Evolutionary conservation across 2,329 filamentous ascomycete genomes (phyloP), one percentile per base, ranked within the genome.

Genomic region (Aspergillus sp.): DNA sequence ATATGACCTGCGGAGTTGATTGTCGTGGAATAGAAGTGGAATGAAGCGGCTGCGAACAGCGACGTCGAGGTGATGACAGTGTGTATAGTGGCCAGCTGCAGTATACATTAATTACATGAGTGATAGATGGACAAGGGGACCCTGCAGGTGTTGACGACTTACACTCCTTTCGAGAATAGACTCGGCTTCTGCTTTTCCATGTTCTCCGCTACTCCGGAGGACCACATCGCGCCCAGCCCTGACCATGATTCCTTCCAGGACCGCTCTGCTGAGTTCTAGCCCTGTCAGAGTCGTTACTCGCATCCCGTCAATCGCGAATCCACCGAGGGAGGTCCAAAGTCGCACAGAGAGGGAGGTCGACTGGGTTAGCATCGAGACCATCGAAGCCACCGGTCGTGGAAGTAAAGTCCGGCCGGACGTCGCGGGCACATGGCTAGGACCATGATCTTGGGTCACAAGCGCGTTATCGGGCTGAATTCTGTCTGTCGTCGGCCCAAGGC

Each of bases 21-120:
- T 5, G 72, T 71, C 8, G 71, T 71, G 20, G 75, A 73, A 20
- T 74, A 76, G 20, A 77, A 61, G 53, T 75, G 73, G 45, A 78
- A 78, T 16, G 73, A 70, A 8, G 74, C 71, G 19, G 75, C 75
- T 2, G 74, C 74, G 46, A 77, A 72, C 58, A 78, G 76, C 2
- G 75, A 77, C 40, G 73, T 72, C 13, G 73, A 75, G 20, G 73
- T 77, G 46, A 78, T 69, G 4, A 73, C 74, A 14, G 66, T 70
- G 61, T 78, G 74, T 32, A 78, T 58, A 9, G 66, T 65, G 38
- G 70, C 71, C 49, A 78, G 63, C 75, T 77, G 19, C 19, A 56
- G 60, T 60, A 52, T 42, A 35, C 24, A 20, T 22, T 22, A 47
- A 46, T 61, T 19, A 62, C 38, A 30, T 30, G 38, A 42, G n/a